Evolutionary conservation across 2,329 filamentous ascomycete genomes (phyloP), one percentile per base, ranked within the genome.

Genomic region (Pseudohalonectria lignicola): DNA sequence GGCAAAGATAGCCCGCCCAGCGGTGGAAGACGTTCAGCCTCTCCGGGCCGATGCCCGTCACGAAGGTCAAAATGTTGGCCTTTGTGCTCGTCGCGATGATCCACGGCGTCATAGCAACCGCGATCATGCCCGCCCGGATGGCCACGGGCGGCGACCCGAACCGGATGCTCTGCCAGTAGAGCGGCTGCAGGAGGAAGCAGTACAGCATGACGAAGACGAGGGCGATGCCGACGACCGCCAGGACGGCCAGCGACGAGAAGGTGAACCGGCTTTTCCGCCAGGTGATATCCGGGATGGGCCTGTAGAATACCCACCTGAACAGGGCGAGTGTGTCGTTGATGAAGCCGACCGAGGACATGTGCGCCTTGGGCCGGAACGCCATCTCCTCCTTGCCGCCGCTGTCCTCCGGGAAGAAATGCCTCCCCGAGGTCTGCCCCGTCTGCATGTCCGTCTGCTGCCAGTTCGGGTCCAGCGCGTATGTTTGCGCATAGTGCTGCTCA

Each of bases 1-100:
- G 67, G 52, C 83, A 92, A 10, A 95, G 62, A 54, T 94, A 94
- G 20, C 82, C 86, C 7, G 83, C 77, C 88, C 88, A 96, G 49
- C 90, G 78, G 60, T 96, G 90, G 42, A 95, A 72, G 23, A 95
- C 88, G 49, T 94, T 95, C 36, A 96, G 71, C 35, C 90, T 73
- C 55, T 96, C 90, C 28, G 92, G 88, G 3, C 87, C 86, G 47
- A 96, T 90, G 12, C 90, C 90, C 4, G 88, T 94, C 41, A 95
- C 61, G 40, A 88, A 61, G 1, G 83, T 82, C 39, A 96, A 72
- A 23, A 94, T 53, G 53, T 95, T 96, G 13, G 86, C 82, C 59
- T 95, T 95, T 70, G 86, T 93, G 53, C 84, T 86, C 10, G 92
- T 78, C 15, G 81, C 86, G 36, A 94, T 67, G 46, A 95, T 90